A percentile compares a stretch with the other conserved stretches of the same genome.
Evolutionary conservation across 176 grass and related monocot genomes (phyloP).

Genomic region (Bromus sterilis): DNA sequence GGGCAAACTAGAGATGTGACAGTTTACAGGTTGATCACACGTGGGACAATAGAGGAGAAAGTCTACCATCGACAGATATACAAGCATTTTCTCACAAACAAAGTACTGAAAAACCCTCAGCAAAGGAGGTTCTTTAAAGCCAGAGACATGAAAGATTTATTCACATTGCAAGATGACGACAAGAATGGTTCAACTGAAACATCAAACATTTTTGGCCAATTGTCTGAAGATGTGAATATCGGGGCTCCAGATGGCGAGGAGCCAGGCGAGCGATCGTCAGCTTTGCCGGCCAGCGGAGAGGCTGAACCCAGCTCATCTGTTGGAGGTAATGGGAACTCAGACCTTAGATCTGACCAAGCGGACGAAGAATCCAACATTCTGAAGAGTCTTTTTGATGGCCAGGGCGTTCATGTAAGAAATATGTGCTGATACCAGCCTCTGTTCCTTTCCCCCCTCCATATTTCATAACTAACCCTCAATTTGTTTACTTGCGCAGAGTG

Average conservation of each 20-base stretch:
- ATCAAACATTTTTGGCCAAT: constrained; percentile 74
- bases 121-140: constrained; percentile 92
- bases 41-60: constrained; percentile 95
- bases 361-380: constrained; percentile 68
- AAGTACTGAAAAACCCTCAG: constrained; percentile 88
- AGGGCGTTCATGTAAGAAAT: constrained; percentile 84
- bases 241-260: constrained; percentile 24
- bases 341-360: constrained; percentile 21
- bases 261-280: constrained; percentile 2
- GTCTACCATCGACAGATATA: constrained; percentile 92
- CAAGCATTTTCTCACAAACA: constrained; percentile 93
- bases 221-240: constrained; percentile 66
- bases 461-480: not conserved
- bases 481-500: constrained; percentile 49
- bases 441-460: not conserved
- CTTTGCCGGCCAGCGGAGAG: constrained; percentile 5
- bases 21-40: constrained; percentile 82
- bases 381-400: constrained; percentile 65
- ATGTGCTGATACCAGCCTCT: not conserved
- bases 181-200: constrained; percentile 55
- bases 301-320: constrained; percentile 11
- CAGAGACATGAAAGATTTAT: constrained; percentile 97
- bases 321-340: constrained; percentile 24
- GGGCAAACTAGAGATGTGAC: constrained; percentile 87
- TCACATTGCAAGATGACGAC: constrained; percentile 37